These are phyloP conservation scores for Suaeda aralocaspica DNA, from an alignment of 148 eudicot species.

Conservation along the genomic window DNA sequence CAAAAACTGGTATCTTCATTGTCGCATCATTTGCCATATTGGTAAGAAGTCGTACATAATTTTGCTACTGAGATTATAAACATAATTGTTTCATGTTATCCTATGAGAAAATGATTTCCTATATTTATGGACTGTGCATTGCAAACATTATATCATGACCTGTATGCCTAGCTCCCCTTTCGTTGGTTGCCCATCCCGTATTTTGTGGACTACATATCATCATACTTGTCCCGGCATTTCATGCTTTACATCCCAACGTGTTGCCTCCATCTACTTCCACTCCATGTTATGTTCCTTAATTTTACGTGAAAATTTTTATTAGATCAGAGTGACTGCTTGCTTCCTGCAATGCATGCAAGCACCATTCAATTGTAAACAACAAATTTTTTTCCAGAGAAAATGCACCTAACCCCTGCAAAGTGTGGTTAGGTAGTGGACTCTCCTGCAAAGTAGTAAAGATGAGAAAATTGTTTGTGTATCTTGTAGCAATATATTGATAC, in stretches of 20 bases:
- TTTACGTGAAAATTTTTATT: neutral
- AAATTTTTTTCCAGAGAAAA: neutral
- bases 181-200: neutral
- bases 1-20: slow-evolving; percentile 60
- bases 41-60: slow-evolving; percentile 37
- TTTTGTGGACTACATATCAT: neutral
- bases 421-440: neutral
- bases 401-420: neutral
- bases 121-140: neutral
- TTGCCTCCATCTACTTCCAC: neutral
- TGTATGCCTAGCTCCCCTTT: neutral
- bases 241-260: neutral
- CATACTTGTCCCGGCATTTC: neutral
- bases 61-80: neutral
- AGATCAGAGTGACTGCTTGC: neutral
- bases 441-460: neutral
- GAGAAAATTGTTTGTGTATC: neutral
- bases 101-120: neutral
- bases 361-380: neutral
- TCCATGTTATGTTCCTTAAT: neutral
- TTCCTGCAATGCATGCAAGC: neutral
- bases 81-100: neutral
- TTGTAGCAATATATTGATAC: too few species aligned
- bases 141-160: neutral
- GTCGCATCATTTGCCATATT: slow-evolving; percentile 72